Percentiles rank a stretch among this genome's conserved stretches.
These are phyloP conservation scores for Pyrenophora teres DNA, from an alignment of 2,329 filamentous ascomycete species.

Conservation along the genomic window DNA sequence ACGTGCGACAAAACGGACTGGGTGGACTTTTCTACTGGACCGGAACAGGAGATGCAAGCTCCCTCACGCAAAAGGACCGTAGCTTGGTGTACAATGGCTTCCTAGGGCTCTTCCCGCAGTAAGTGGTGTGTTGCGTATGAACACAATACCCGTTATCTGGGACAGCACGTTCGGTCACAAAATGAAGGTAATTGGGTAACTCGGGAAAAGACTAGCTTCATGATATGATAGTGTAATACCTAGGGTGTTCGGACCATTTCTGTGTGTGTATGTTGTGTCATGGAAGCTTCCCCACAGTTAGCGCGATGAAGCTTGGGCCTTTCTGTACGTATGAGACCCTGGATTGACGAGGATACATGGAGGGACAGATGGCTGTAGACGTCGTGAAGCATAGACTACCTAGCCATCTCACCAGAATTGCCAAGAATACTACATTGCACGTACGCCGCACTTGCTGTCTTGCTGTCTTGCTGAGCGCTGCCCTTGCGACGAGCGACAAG, in stretches of 20 bases:
- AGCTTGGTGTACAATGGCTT: constrained; percentile 67
- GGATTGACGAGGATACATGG: constrained; percentile 6
- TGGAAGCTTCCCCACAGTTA: constrained; percentile 4
- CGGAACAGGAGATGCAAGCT: constrained; percentile 68
- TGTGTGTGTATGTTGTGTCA: constrained; percentile 9
- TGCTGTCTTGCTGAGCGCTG: not conserved
- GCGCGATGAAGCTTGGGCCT: constrained; percentile 21
- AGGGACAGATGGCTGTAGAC: not conserved
- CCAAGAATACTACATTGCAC: constrained; percentile 9
- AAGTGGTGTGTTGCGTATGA: not conserved
- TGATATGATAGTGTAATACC: not conserved
- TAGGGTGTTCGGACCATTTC: not conserved
- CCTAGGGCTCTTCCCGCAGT: constrained; percentile 53
- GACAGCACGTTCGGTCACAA: not conserved
- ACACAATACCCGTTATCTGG: not conserved
- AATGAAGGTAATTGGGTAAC: not conserved
- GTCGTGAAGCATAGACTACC: constrained; percentile 11
- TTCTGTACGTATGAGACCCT: constrained; percentile 8
- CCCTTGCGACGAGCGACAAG: constrained; percentile 11
- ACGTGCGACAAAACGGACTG: constrained; percentile 71
- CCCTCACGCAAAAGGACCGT: constrained; percentile 49
- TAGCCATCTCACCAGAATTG: constrained; percentile 16
- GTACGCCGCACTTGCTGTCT: not conserved
- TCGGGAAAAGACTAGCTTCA: not conserved
- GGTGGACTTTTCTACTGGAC: constrained; percentile 84